A percentile compares a stretch with the other conserved stretches of the same genome.
phyloP scores from a whole-genome alignment of 2,329 filamentous ascomycete species.

The Calonectria pteridis region DNA sequence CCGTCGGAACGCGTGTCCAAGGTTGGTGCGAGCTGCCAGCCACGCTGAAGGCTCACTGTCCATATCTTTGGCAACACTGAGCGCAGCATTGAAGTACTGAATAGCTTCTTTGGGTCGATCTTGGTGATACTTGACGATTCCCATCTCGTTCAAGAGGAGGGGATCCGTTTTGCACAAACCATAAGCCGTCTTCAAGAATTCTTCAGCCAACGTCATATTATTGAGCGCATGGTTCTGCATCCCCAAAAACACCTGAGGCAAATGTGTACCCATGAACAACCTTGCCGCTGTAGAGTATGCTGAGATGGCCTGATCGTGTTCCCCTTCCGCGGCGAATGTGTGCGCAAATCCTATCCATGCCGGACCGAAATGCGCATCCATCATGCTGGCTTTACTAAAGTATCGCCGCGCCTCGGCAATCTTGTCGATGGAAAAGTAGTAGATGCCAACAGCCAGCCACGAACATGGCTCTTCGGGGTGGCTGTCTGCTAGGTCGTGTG shows the following conservation, averaged over 20 bases:
- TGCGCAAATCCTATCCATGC: conserved; percentile 99
- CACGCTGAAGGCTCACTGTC: conserved; percentile 86
- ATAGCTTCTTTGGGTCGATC: conserved; percentile 81
- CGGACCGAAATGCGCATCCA: conserved; percentile 96
- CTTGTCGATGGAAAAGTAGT: conserved; percentile 90
- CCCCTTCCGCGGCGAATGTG: conserved; percentile 96
- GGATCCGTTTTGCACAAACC: conserved; percentile 87
- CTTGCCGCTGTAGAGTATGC: conserved; percentile 96
- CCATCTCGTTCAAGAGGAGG: conserved; percentile 93
- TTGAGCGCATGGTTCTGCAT: conserved; percentile 99
- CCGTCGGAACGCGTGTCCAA: conserved; percentile 88
- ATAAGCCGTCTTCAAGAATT: conserved; percentile 93
- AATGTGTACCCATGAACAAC: conserved; percentile 95
- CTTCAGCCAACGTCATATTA: conserved; percentile 92
- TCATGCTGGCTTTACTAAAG: conserved; percentile 97
- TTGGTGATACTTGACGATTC: conserved; percentile 95
- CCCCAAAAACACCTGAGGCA: conserved; percentile 94
- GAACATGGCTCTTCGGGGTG: conserved; percentile 92
- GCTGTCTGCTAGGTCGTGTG: conserved; percentile 91
- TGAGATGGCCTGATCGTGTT: conserved; percentile 97
- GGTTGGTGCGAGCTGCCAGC: conserved; percentile 86
- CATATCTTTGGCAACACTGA: conserved; percentile 83
- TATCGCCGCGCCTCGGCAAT: conserved; percentile 94
- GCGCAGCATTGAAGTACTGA: conserved; percentile 80
- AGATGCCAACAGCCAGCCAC: conserved; percentile 94